Evolutionary conservation across 2,329 filamentous ascomycete species (phyloP).

Genomic region (Pestalotiopsis sp.): DNA sequence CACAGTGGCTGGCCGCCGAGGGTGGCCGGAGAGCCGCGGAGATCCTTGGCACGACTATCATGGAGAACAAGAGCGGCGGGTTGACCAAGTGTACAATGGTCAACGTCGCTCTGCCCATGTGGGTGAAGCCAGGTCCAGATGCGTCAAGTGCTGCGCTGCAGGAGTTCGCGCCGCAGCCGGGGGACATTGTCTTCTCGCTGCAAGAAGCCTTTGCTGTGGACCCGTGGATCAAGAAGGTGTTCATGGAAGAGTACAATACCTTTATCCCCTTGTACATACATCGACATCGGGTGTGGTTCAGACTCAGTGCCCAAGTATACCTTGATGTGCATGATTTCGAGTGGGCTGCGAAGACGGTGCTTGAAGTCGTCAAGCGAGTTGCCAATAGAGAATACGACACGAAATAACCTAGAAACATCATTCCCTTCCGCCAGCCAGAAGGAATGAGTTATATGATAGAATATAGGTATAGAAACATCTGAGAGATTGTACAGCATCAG

Average conservation of each 20-base stretch:
- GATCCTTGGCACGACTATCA: constrained; percentile 67
- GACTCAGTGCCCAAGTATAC: constrained; percentile 82
- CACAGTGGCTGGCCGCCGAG: constrained; percentile 60
- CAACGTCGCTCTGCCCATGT: constrained; percentile 70
- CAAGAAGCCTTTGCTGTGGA: constrained; percentile 40
- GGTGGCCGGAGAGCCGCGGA: constrained; percentile 64
- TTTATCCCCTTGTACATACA: constrained; percentile 69
- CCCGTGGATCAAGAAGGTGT: constrained; percentile 57
- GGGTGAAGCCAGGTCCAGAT: constrained; percentile 4
- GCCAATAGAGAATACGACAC: constrained; percentile 28
- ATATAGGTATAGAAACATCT: not conserved
- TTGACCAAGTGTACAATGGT: constrained; percentile 69
- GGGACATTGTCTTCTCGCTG: constrained; percentile 24
- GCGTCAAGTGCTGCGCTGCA: constrained; percentile 15
- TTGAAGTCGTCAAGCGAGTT: constrained; percentile 46
- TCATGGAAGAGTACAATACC: constrained; percentile 66
- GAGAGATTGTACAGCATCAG: not conserved
- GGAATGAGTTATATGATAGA: not conserved
- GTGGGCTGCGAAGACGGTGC: constrained; percentile 63
- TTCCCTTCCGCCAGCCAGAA: not conserved
- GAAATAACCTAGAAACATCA: not conserved
- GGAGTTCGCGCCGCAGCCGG: constrained; percentile 1
- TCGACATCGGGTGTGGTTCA: constrained; percentile 64
- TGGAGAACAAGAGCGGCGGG: constrained; percentile 66
- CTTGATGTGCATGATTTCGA: constrained; percentile 79